Evolutionary conservation across 306 rosid genomes (phyloP).

Genomic region (Quercus bicolor): DNA sequence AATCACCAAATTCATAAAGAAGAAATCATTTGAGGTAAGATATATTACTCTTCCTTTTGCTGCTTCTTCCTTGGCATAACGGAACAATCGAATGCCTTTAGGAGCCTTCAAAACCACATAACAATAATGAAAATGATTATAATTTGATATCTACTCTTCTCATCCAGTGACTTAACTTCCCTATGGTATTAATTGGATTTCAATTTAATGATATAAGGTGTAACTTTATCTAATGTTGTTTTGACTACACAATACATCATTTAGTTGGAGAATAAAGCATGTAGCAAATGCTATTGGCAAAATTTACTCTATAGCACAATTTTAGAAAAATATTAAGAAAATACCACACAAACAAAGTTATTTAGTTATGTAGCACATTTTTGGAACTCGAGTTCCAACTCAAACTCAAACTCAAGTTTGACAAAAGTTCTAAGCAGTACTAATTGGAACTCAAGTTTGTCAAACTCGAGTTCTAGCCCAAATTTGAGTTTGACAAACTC

Average conservation of each 20-base stretch:
- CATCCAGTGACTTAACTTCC: background rate
- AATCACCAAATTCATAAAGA: background rate
- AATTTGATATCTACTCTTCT: background rate
- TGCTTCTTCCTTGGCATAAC: conserved; percentile 52
- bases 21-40: background rate
- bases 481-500: no score
- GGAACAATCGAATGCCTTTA: conserved; percentile 67
- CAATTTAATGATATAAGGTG: background rate
- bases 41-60: conserved; percentile 65
- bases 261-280: no score
- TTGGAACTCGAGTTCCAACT: no score
- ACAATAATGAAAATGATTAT: conserved; percentile 4
- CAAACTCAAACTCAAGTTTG: no score
- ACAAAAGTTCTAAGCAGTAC: no score
- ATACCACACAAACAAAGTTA: no score
- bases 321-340: no score
- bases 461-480: no score
- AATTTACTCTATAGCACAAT: no score
- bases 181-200: background rate
- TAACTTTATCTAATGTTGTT: background rate
- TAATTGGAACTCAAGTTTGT: no score
- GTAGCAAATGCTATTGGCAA: no score
- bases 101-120: conserved; percentile 64
- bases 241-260: background rate
- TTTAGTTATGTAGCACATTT: no score